Base-by-base conservation (phyloP, 768 basidiomycete genomes). In the Hygrophoropsis aurantiaca region DNA sequence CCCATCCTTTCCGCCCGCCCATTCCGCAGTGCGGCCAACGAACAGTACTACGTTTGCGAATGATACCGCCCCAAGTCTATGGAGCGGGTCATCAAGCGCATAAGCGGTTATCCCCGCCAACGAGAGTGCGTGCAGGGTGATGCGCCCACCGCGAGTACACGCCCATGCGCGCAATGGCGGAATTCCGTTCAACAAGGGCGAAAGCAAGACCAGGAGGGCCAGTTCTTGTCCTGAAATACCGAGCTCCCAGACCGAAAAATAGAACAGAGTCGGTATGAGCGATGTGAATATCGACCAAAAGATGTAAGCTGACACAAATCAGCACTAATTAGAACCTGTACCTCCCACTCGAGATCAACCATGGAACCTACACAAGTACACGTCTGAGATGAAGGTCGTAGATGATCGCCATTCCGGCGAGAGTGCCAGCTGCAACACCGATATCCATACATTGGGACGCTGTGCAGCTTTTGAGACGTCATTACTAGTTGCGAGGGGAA, bases 171-270 rank as follows among this genome's bases (percentile, higher is more conserved):
- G 66, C 21, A 85, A 34, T 1, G 72, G 61, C 1, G 71, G 56
- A 34, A 78, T 62, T 0, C 75, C 70, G 11, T 94, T 74, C 11
- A 90, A 58, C 5, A 77, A 52, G 0, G 90, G 89, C 0, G 91
- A 82, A 21, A 94, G 75, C 7, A 82, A 80, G 7, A 79, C 76
- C 8, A 94, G 70, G 3, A 91, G 67, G 0, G 90, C 79, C 13
- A 90, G 72, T 60, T 95, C 93, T 27, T 85, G 80, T 4, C 93
- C 93, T 10, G 87, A 81, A 24, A 94, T 75, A 21, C 87, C 90
- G 15, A 94, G 82, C 59, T 90, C 79, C 92, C 92, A 94, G 16
- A 95, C 82, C 20, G 89, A 92, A 69, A 91, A 94, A 67, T 94
- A 94, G 71, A 94, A 94, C 3, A 94, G 72, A 3, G 87, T 82